Base-by-base conservation (phyloP, 345 rosid species). In the Eucalyptus cloeziana region DNA sequence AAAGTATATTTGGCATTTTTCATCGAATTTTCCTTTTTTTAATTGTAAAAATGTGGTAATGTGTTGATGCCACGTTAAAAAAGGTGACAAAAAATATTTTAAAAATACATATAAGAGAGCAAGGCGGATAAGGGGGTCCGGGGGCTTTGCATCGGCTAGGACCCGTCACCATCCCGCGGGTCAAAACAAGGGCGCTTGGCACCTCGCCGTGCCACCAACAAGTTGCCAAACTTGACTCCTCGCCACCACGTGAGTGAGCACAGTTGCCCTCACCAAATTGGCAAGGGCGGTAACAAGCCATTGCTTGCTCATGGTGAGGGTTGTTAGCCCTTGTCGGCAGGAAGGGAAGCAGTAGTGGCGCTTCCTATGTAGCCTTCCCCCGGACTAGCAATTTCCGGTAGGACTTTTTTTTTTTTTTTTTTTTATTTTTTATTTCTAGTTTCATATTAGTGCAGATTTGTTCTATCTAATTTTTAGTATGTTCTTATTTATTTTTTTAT, bases 101-200 rank as follows among this genome's bases (percentile, higher is more conserved):
- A 40, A 4, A 40, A 40, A 40, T 40, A 40, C 5, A 40, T 40
- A 40, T 40, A 4, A 40, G 5, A 40, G 4, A 40, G 40, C 40
- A 4, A 40, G 40, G 40, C 4, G 5, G 40, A 40, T 4, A 40
- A 40, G 4, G 40, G 40, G 21, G 22, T 40, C 4, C 40, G 1
- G 4, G 5, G 40, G 40, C 40, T 40, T 40, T 54, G 6, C 50
- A 49, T 1, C 13, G 1, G 16, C 50, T 0, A 49, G 16, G 2
- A 2, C 1, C 1, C 2, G 0, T 6, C 1, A 5, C 1, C 2
- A 0, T 49, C 6, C 16, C 16, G 0, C 0, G 1, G 0, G 51
- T 49, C 51, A 49, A 0, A 0, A 0, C 51, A 2, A 49, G 51
- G 6, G 51, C 1, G 3, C 51, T 5, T 1, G 2, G 2, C 3